Conservation (phyloP, 371 early-diverging fungal genomes). For the Mucor velutinosus region DNA sequence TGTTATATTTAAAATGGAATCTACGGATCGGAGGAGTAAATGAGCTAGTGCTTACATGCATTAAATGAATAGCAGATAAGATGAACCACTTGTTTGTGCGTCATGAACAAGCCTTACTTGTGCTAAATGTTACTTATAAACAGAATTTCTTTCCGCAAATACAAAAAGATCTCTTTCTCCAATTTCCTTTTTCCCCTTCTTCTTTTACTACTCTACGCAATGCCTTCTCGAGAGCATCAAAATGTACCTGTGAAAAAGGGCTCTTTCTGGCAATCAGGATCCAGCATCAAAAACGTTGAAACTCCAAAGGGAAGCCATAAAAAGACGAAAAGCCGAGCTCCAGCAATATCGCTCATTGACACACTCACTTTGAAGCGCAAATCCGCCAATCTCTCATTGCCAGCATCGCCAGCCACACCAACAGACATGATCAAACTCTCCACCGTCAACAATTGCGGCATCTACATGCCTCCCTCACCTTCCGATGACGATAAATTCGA, state of each 20-base stretch:
- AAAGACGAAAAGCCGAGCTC: neutral
- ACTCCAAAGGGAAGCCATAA: neutral
- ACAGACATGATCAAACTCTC: slow-evolving; percentile 40
- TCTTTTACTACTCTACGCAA: neutral
- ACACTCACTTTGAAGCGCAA: neutral
- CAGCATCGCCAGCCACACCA: neutral
- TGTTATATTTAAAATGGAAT: neutral
- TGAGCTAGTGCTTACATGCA: neutral
- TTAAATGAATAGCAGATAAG: neutral
- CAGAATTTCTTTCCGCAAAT: neutral
- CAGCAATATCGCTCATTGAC: neutral
- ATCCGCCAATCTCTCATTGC: neutral
- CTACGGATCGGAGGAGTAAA: neutral
- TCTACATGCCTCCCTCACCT: slow-evolving; percentile 47
- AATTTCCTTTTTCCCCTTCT: neutral
- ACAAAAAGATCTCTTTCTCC: neutral
- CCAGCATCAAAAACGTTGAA: neutral
- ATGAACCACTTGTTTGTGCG: neutral
- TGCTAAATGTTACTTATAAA: neutral
- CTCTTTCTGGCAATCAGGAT: neutral
- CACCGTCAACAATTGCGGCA: slow-evolving; percentile 42
- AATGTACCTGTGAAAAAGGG: neutral
- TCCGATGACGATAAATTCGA: slow-evolving; percentile 6
- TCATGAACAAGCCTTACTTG: neutral
- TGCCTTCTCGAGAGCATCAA: neutral